Percentiles rank a stretch among this genome's conserved stretches.
Conservation (phyloP, 306 rosid genomes). For the Medicago ruthenica region DNA sequence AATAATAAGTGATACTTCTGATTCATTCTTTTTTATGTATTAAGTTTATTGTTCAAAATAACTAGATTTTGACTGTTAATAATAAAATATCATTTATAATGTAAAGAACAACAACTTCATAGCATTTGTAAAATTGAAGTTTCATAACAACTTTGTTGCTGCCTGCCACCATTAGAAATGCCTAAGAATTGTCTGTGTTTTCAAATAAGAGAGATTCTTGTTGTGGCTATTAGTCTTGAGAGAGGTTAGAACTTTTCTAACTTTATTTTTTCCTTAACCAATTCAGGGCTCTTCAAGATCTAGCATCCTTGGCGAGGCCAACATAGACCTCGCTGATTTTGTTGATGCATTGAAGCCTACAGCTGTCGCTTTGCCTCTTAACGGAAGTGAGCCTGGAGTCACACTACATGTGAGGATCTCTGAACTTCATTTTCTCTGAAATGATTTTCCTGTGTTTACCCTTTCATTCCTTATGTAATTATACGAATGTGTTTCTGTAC, state of each 20-base stretch:
- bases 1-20: constrained; percentile 19
- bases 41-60: constrained; percentile 27
- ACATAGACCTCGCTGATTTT: constrained; percentile 87
- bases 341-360: constrained; percentile 93
- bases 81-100: constrained; percentile 16
- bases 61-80: constrained; percentile 23
- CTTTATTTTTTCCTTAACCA: constrained; percentile 48
- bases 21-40: not conserved
- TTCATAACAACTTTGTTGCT: constrained; percentile 29
- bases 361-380: constrained; percentile 69
- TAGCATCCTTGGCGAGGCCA: constrained; percentile 92
- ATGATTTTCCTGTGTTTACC: constrained; percentile 17
- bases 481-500: constrained; percentile 19
- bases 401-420: constrained; percentile 81
- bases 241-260: constrained; percentile 45
- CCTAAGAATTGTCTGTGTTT: constrained; percentile 20
- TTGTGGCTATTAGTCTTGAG: constrained; percentile 30
- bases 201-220: constrained; percentile 8
- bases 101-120: constrained; percentile 6
- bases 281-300: constrained; percentile 93
- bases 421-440: constrained; percentile 39
- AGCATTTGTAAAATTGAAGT: constrained; percentile 34
- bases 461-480: constrained; percentile 21
- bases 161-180: constrained; percentile 33
- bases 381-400: constrained; percentile 86